These are phyloP conservation scores for Vigna reflexopilosa DNA, from an alignment of 306 rosid species.

Conservation along the genomic window DNA sequence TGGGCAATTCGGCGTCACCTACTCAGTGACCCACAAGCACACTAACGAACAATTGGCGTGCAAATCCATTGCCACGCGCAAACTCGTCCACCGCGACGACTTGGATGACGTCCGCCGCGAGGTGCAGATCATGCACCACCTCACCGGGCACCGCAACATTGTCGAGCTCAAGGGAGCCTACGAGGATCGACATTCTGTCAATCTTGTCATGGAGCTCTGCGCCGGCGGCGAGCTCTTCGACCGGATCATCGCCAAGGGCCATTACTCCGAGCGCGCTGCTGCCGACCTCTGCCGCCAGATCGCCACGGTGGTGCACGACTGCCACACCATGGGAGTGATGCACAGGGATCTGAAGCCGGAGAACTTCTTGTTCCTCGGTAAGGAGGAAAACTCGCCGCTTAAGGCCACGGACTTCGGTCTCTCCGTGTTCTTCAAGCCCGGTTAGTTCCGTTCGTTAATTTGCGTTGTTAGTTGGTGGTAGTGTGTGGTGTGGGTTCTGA, in stretches of 20 bases:
- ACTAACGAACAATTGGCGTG: not conserved
- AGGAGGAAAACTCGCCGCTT: conserved; percentile 22
- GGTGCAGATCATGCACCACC: conserved; percentile 28
- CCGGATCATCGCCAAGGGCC: conserved; percentile 15
- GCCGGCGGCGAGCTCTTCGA: conserved; percentile 22
- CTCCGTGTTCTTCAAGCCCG: conserved; percentile 13
- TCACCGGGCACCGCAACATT: conserved; percentile 21
- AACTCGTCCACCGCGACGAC: not conserved
- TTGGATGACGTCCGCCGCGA: not conserved
- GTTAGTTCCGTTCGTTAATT: not conserved
- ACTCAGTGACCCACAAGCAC: not conserved
- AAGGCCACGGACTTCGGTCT: conserved; percentile 28
- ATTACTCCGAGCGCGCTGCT: conserved; percentile 10
- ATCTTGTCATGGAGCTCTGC: conserved; percentile 25
- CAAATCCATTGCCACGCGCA: not conserved
- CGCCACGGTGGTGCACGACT: conserved; percentile 9
- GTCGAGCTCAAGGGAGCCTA: conserved; percentile 8
- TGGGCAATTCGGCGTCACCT: conserved; percentile 6
- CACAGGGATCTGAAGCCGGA: conserved; percentile 66
- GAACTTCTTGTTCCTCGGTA: conserved; percentile 79
- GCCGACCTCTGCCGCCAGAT: conserved; percentile 23
- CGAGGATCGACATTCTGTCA: conserved; percentile 10
- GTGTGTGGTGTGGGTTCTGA: not conserved
- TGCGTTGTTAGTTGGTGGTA: not conserved
- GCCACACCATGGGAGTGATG: conserved; percentile 18